Conservation (phyloP, 164 flowering plant species). For the Nymphaea thermarum region DNA sequence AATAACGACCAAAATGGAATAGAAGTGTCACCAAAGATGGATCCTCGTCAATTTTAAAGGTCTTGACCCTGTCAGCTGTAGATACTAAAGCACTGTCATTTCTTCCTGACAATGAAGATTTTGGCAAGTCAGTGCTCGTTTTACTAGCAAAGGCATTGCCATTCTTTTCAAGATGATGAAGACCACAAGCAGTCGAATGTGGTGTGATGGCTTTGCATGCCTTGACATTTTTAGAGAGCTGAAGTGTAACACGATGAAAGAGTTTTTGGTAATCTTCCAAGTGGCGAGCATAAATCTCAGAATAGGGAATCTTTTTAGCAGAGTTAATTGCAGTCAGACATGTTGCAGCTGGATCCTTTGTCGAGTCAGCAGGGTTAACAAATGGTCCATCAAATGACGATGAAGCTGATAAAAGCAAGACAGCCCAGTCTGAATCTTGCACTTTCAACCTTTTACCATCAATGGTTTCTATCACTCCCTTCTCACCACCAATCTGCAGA, state of each 20-base stretch:
- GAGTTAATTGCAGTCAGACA: constrained; percentile 25
- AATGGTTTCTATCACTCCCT: constrained; percentile 26
- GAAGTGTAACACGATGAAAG: constrained; percentile 78
- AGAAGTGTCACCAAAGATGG: constrained; percentile 83
- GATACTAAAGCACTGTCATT: constrained; percentile 16
- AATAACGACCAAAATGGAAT: constrained; percentile 89
- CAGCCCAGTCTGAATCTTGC: constrained; percentile 59
- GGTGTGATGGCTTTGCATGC: not conserved
- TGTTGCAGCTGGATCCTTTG: constrained; percentile 49
- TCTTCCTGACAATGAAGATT: constrained; percentile 2
- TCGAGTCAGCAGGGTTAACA: constrained; percentile 56
- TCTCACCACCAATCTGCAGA: constrained; percentile 47
- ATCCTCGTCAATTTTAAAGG: constrained; percentile 81
- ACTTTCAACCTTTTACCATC: constrained; percentile 57
- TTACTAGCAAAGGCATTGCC: not conserved
- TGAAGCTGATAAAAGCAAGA: constrained; percentile 56
- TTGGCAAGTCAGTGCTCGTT: not conserved
- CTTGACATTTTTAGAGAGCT: constrained; percentile 48
- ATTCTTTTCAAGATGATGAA: not conserved
- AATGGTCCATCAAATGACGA: constrained; percentile 88
- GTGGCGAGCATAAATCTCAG: constrained; percentile 69
- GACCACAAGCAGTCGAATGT: not conserved
- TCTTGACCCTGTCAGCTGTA: constrained; percentile 67
- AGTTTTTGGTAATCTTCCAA: constrained; percentile 78
- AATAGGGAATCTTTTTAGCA: constrained; percentile 30